Conservation (phyloP, 768 basidiomycete species). For the Gelatoporia subvermispora region DNA sequence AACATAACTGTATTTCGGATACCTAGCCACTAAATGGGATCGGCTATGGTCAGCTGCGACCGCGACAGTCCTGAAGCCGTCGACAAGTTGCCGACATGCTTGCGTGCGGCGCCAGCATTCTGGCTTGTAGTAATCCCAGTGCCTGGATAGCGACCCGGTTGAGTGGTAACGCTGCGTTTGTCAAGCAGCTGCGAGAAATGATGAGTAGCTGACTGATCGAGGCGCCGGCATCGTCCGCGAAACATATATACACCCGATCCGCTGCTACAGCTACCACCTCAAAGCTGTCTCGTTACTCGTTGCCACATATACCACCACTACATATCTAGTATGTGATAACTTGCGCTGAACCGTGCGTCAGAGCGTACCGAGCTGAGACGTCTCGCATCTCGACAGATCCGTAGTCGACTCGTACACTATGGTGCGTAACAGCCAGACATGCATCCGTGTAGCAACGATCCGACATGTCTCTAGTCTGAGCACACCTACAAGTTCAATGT, state of each 20-base stretch:
- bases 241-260: background rate
- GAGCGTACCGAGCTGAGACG: too few species aligned
- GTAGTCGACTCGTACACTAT: slow-evolving; percentile 4
- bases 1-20: background rate
- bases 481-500: slow-evolving; percentile 76
- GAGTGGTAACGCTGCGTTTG: too few species aligned
- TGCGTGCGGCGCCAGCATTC: background rate
- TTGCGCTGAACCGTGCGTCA: too few species aligned
- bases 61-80: background rate
- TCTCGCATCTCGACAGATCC: too few species aligned
- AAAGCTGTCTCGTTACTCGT: background rate
- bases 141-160: too few species aligned
- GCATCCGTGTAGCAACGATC: too few species aligned
- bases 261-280: background rate
- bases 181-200: too few species aligned
- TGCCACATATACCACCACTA: background rate
- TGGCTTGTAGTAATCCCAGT: background rate
- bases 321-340: too few species aligned
- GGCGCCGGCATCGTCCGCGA: too few species aligned
- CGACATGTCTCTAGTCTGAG: slow-evolving; percentile 19
- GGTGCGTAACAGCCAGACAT: slow-evolving; percentile 7
- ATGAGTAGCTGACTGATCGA: too few species aligned
- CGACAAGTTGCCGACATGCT: background rate
- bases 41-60: background rate
- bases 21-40: too few species aligned